phyloP scores from a whole-genome alignment of 148 eudicot species.

The Dianthus caryophyllus region DNA sequence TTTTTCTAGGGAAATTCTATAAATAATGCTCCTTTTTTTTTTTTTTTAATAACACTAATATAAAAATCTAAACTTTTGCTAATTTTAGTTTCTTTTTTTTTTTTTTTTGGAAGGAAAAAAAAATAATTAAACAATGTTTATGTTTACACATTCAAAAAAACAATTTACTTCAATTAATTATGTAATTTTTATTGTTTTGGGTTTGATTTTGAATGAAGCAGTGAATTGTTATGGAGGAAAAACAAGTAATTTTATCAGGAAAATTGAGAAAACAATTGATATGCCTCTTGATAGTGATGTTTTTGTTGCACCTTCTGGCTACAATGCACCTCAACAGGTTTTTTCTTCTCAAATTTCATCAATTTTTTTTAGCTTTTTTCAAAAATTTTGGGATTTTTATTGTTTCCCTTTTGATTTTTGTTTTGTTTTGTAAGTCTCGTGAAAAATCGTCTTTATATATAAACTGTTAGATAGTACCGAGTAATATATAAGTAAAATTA shows the following conservation, averaged over 20 bases:
- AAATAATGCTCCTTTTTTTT: conserved; percentile 1
- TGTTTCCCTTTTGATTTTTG: conserved; percentile 3
- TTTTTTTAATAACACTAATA: not conserved
- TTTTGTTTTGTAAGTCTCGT: too few relatives aligned
- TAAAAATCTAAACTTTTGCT: not conserved
- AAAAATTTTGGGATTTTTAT: not conserved
- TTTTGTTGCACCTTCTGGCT: conserved; percentile 53
- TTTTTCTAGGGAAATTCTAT: conserved; percentile 3
- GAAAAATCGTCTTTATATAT: too few relatives aligned
- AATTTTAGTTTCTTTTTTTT: conserved; percentile 1
- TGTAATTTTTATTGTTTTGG: conserved; percentile 21
- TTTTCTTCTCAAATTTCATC: not conserved
- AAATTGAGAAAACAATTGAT: conserved; percentile 40
- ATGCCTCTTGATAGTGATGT: conserved; percentile 73
- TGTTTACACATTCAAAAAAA: not conserved
- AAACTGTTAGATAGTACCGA: too few relatives aligned
- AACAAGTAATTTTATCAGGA: conserved; percentile 55
- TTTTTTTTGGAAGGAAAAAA: not conserved
- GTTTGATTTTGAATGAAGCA: conserved; percentile 29
- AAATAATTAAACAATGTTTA: conserved; percentile 18
- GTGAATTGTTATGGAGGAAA: conserved; percentile 41
- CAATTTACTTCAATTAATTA: not conserved
- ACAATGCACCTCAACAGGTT: conserved; percentile 81
- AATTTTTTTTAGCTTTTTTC: not conserved
- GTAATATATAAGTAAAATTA: too few relatives aligned